phyloP scores from a whole-genome alignment of 306 rosid species.

The Cyamopsis tetragonoloba region DNA sequence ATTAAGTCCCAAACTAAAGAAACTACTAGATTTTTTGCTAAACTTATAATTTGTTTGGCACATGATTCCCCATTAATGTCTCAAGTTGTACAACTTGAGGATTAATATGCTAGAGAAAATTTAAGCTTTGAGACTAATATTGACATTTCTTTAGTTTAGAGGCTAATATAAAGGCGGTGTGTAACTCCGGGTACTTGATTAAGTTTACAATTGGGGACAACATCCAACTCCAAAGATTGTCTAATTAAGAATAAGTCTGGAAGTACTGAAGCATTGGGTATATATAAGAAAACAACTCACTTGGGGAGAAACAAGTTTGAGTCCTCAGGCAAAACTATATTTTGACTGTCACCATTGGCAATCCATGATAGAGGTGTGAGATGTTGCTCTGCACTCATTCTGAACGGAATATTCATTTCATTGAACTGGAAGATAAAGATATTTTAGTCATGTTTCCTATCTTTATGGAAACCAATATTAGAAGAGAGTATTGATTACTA shows the following conservation, averaged over 20 bases:
- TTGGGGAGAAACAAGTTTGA: conserved; percentile 59
- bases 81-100: no score
- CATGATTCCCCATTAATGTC: no score
- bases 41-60: no score
- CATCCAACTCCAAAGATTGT: not conserved
- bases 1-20: no score
- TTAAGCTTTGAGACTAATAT: no score
- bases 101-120: no score
- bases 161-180: no score
- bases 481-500: not conserved
- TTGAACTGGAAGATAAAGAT: conserved; percentile 59
- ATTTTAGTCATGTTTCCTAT: not conserved
- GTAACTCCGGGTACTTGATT: no score
- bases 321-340: conserved; percentile 49
- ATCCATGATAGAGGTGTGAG: conserved; percentile 74
- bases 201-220: no score
- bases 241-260: conserved; percentile 23
- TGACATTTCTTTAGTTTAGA: no score
- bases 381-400: conserved; percentile 66
- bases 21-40: no score
- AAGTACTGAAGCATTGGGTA: conserved; percentile 17
- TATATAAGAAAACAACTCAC: conserved; percentile 36
- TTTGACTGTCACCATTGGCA: conserved; percentile 44
- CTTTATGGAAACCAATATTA: not conserved
- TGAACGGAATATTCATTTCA: conserved; percentile 60